Conservation (phyloP, 441 rosid species). For the Syzygium syzygioides region DNA sequence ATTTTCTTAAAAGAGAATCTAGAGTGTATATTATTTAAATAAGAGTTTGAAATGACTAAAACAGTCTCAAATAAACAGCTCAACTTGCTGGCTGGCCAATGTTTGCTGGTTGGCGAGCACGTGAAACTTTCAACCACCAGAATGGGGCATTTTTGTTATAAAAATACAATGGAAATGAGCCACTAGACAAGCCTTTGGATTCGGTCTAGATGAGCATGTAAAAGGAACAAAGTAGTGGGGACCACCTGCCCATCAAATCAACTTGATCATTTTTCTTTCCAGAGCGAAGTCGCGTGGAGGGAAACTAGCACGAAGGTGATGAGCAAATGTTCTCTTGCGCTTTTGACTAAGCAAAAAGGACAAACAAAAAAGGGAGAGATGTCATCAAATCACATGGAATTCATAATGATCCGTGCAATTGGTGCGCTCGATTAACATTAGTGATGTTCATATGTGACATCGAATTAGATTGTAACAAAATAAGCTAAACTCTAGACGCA, state of each 20-base stretch:
- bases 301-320: neutral
- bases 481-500: accelerated
- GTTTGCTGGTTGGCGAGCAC: no score
- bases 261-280: neutral
- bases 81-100: no score
- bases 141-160: no score
- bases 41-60: no score
- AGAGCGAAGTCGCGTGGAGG: neutral
- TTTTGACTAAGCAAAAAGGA: neutral
- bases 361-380: accelerated
- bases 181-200: neutral
- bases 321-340: no score
- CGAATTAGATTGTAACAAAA: no score
- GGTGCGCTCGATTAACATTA: neutral
- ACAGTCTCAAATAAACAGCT: no score
- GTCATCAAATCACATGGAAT: neutral
- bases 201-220: neutral
- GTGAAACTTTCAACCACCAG: no score
- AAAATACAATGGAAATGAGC: neutral
- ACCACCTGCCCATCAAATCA: neutral
- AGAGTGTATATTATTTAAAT: no score
- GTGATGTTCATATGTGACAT: neutral
- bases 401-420: neutral
- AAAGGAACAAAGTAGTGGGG: neutral
- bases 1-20: no score